Conservation (phyloP, 306 rosid species). For the Gastrolobium bilobum region DNA sequence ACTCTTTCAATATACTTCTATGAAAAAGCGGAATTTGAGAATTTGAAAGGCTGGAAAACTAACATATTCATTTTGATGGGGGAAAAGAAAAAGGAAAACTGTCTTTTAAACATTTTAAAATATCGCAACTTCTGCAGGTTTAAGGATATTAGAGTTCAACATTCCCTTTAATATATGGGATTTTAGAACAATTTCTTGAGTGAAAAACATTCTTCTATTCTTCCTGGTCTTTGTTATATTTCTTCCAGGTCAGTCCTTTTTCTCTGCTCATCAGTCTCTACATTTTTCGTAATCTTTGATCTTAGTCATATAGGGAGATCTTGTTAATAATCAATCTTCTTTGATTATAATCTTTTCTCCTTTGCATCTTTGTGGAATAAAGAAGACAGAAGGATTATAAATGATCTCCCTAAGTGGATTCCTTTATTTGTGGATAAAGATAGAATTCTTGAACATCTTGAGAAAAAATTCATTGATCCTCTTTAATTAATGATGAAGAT, state of each 20-base stretch:
- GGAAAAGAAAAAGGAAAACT: not conserved
- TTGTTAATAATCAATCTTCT: not conserved
- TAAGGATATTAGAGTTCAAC: not conserved
- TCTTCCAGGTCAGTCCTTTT: not conserved
- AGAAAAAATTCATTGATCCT: not conserved
- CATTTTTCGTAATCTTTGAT: not conserved
- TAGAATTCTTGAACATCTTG: not conserved
- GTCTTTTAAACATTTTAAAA: conserved; percentile 6
- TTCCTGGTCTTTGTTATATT: not conserved
- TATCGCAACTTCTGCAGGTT: not conserved
- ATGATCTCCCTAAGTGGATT: not conserved
- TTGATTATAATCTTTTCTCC: not conserved
- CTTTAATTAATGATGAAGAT: not conserved
- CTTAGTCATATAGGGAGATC: not conserved
- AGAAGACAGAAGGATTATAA: not conserved
- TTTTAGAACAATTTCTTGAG: conserved; percentile 23
- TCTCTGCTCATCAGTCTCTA: not conserved
- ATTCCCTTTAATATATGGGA: conserved; percentile 8
- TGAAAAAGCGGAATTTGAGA: conserved; percentile 6
- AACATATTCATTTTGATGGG: conserved; percentile 4
- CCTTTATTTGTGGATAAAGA: not conserved
- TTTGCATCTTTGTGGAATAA: not conserved
- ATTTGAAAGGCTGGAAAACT: not conserved
- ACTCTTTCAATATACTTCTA: not conserved
- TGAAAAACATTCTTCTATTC: not conserved